Evolutionary conservation across 2,329 filamentous ascomycete species (phyloP).

Genomic region (Curvularia eragrostidis): DNA sequence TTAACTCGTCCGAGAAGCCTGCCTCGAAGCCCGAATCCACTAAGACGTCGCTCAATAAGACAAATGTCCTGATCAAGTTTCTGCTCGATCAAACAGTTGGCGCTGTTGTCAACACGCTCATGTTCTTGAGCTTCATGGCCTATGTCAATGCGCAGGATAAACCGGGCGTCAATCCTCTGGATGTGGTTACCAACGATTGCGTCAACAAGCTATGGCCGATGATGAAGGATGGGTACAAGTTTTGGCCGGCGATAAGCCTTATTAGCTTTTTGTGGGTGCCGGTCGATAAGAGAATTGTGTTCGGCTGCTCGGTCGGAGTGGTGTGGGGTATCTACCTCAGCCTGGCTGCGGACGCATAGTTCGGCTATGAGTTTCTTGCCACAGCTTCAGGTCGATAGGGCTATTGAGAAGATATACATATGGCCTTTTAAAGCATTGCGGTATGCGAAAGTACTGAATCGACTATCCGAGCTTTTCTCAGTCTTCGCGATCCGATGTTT

Average conservation of each 20-base stretch:
- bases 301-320: constrained; percentile 75
- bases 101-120: constrained; percentile 68
- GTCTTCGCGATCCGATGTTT: neutral
- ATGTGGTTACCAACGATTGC: constrained; percentile 40
- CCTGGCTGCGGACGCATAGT: constrained; percentile 56
- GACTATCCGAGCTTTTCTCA: neutral
- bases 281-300: constrained; percentile 72
- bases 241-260: constrained; percentile 75
- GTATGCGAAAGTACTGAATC: constrained; percentile 1
- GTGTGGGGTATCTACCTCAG: constrained; percentile 79
- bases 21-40: constrained; percentile 37
- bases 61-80: constrained; percentile 72
- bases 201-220: constrained; percentile 63
- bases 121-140: constrained; percentile 67
- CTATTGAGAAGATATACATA: neutral
- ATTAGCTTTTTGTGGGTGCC: constrained; percentile 75
- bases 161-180: constrained; percentile 43
- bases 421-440: neutral
- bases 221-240: constrained; percentile 68
- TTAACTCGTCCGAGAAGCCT: constrained; percentile 36
- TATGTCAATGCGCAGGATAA: constrained; percentile 49
- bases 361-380: neutral
- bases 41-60: constrained; percentile 56
- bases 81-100: constrained; percentile 72
- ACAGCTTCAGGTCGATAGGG: neutral